These are phyloP conservation scores for Entophlyctis luteolus DNA, from an alignment of 192 early-diverging fungal genomes.

Conservation along the genomic window DNA sequence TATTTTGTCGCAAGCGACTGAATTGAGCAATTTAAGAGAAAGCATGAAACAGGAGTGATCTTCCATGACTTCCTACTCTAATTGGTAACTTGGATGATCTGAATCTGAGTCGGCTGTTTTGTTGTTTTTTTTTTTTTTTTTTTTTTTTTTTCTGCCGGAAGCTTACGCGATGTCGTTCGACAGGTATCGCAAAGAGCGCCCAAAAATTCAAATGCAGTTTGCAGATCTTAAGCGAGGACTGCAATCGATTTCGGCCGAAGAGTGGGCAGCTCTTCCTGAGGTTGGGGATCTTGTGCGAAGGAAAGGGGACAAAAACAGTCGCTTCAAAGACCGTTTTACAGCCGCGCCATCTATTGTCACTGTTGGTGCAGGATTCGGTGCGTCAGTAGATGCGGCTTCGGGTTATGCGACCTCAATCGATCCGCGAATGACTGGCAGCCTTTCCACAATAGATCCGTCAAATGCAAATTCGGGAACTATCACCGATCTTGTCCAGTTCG, in stretches of 20 bases:
- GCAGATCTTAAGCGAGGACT: constrained; percentile 84
- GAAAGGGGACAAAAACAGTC: constrained; percentile 60
- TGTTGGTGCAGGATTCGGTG: constrained; percentile 59
- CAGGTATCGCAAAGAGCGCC: constrained; percentile 62
- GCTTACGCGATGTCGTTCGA: too few species aligned
- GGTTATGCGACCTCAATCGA: constrained; percentile 58
- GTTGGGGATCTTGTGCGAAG: constrained; percentile 78
- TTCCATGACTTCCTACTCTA: too few species aligned
- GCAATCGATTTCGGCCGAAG: constrained; percentile 68
- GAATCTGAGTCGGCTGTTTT: too few species aligned
- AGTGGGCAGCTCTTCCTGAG: constrained; percentile 82
- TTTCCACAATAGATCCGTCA: constrained; percentile 36
- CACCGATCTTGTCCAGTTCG: constrained; percentile 88
- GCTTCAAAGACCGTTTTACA: constrained; percentile 29
- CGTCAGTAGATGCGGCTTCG: constrained; percentile 37
- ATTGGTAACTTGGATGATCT: too few species aligned
- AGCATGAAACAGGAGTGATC: too few species aligned
- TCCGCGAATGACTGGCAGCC: constrained; percentile 53
- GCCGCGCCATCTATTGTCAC: constrained; percentile 49
- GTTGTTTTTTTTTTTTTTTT: too few species aligned
- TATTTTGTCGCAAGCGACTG: not conserved
- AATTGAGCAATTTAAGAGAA: constrained; percentile 13
- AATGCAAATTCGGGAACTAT: constrained; percentile 34
- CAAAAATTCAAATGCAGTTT: constrained; percentile 87
- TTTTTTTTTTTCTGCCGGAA: too few species aligned